These are phyloP conservation scores for Ceratobasidium sp. DNA, from an alignment of 1,284 basidiomycete genomes.

Conservation along the genomic window DNA sequence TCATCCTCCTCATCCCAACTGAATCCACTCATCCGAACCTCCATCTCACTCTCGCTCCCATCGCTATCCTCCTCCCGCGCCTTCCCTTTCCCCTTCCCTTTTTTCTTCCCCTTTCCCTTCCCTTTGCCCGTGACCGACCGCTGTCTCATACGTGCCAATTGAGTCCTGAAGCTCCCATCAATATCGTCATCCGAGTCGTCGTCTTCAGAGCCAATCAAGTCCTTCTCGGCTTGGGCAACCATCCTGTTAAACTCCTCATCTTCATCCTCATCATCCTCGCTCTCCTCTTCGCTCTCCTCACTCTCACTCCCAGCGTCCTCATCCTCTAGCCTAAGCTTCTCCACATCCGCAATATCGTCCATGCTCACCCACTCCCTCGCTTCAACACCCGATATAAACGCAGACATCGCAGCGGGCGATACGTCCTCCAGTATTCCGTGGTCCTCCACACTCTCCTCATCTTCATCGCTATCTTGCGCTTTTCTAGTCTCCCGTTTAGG, in stretches of 20 bases:
- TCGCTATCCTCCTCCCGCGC: slow-evolving; percentile 46
- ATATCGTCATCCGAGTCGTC: slow-evolving; percentile 55
- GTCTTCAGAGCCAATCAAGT: slow-evolving; percentile 45
- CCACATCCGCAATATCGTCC: slow-evolving; percentile 73
- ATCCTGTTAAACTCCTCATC: slow-evolving; percentile 59
- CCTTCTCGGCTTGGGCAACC: slow-evolving; percentile 56
- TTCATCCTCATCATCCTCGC: slow-evolving; percentile 51
- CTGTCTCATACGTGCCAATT: slow-evolving; percentile 36
- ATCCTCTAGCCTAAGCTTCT: slow-evolving; percentile 68
- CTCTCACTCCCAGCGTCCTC: slow-evolving; percentile 69
- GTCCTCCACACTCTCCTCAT: slow-evolving; percentile 50
- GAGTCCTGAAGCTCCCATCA: slow-evolving; percentile 44
- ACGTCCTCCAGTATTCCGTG: slow-evolving; percentile 48
- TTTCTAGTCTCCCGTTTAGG: background rate
- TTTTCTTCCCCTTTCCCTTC: slow-evolving; percentile 10
- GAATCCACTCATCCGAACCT: slow-evolving; percentile 46
- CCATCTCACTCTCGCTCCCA: slow-evolving; percentile 56
- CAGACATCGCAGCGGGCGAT: slow-evolving; percentile 64
- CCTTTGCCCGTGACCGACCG: slow-evolving; percentile 14
- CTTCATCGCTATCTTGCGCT: slow-evolving; percentile 51
- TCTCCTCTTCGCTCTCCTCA: slow-evolving; percentile 50
- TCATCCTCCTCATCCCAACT: slow-evolving; percentile 76
- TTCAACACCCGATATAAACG: slow-evolving; percentile 54
- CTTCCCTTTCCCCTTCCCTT: slow-evolving; percentile 40
- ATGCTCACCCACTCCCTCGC: slow-evolving; percentile 69